Base-by-base conservation (phyloP, 805 yeast genomes). In the Maudiozyma saulgeensis region DNA sequence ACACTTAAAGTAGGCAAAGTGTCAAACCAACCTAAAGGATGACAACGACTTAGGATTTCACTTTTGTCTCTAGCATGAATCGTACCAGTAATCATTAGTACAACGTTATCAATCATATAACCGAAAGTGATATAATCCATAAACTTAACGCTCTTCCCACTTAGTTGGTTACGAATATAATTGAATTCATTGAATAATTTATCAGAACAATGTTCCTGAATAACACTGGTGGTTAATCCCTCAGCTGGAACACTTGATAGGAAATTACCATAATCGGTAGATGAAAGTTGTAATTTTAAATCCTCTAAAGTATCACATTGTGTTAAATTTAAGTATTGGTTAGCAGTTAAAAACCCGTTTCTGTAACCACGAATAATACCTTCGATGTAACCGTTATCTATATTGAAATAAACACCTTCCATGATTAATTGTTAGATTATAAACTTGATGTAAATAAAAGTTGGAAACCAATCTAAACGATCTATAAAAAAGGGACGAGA, bases 1-100 rank as follows among this genome's bases (percentile, higher is more conserved):
- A 91, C 93, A 15, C 93, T 80, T 51, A 93, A 75, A 0, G 98
- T 91, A 35, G 99, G 99, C 57, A 93, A 78, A 7, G 98, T 91
- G 59, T 93, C 99, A 62, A 93, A 93, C 96, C 97, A 90, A 43
- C 99, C 99, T 58, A 93, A 75, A 0, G 99, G 99, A 66, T 93
- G 96, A 66, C 96, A 89, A 64, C 96, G 82, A 51, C 81, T 81
- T 61, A 93, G 76, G 47, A 95, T 84, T 62, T 93, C 99, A 41
- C 80, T 70, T 62, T 87, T 81, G 68, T 95, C 96, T 61, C 98
- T 79, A 62, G 90, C 95, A 65, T 93, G 99, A 53, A 93, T 79
- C 0, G 99, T 89, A 21, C 99, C 99, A 1, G 97, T 90, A 62
- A 93, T 91, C 84, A 93, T 85, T 62, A 93, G 75, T 23, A 93